These are phyloP conservation scores for Erysimum cheiranthoides DNA, from an alignment of 345 rosid genomes.

Conservation along the genomic window DNA sequence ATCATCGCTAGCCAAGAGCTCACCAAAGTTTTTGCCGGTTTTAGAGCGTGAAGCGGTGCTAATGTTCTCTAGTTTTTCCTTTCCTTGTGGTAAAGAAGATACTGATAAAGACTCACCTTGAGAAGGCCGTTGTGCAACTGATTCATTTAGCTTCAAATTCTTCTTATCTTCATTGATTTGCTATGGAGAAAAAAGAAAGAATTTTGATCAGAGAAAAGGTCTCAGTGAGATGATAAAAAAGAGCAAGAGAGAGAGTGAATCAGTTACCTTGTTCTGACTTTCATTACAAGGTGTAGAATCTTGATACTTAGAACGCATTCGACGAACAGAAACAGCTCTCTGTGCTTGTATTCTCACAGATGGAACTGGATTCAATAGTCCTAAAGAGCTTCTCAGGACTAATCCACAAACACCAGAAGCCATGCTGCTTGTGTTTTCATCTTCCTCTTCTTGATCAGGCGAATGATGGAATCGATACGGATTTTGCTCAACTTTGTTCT, in stretches of 20 bases:
- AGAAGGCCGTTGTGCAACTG: slow-evolving; percentile 28
- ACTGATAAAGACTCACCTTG: slow-evolving; percentile 14
- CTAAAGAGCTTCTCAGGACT: slow-evolving; percentile 69
- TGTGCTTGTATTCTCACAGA: slow-evolving; percentile 56
- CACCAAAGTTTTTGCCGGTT: slow-evolving; percentile 48
- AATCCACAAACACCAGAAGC: slow-evolving; percentile 69
- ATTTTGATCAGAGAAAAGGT: slow-evolving; percentile 8
- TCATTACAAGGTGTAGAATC: slow-evolving; percentile 44
- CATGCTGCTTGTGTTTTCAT: slow-evolving; percentile 43
- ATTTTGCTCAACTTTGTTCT: slow-evolving; percentile 35
- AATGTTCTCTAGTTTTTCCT: slow-evolving; percentile 40
- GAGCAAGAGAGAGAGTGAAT: neutral
- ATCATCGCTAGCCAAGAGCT: slow-evolving; percentile 63
- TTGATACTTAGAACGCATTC: slow-evolving; percentile 52
- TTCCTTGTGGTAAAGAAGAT: slow-evolving; percentile 10
- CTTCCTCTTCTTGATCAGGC: slow-evolving; percentile 60
- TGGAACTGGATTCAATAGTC: slow-evolving; percentile 64
- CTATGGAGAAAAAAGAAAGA: slow-evolving; percentile 30
- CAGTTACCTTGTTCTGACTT: slow-evolving; percentile 53
- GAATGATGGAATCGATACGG: slow-evolving; percentile 42
- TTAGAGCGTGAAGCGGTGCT: slow-evolving; percentile 32
- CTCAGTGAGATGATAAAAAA: neutral
- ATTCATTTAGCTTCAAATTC: slow-evolving; percentile 45
- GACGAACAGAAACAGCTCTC: slow-evolving; percentile 50
- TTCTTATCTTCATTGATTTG: slow-evolving; percentile 44